A percentile compares a stretch with the other conserved stretches of the same genome.
Conservation (phyloP, 129 eudicot species). For the Flaveria trinervia region DNA sequence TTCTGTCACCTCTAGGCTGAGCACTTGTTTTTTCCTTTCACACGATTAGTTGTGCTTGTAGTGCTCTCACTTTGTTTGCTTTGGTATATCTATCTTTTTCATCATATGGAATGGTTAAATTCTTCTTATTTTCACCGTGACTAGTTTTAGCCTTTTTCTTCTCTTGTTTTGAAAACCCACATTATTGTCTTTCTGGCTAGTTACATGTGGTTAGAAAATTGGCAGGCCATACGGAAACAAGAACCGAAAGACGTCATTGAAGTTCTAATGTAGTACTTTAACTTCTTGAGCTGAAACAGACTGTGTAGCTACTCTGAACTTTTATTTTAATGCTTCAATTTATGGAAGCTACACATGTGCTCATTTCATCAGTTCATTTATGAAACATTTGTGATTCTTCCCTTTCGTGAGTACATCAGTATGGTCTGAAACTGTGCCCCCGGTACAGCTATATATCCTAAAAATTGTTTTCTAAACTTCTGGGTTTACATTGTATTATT, state of each 20-base stretch:
- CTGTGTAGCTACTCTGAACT: neutral
- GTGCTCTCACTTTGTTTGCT: neutral
- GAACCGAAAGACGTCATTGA: neutral
- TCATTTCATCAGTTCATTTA: neutral
- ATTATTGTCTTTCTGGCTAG: neutral
- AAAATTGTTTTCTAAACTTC: neutral
- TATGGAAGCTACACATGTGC: neutral
- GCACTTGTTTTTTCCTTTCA: neutral
- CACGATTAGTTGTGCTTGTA: neutral
- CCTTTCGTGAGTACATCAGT: neutral
- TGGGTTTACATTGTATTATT: neutral
- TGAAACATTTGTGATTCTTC: neutral
- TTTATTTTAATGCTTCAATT: neutral
- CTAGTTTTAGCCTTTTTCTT: neutral
- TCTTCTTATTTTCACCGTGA: neutral
- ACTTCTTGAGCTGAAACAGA: neutral
- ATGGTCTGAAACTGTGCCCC: no score
- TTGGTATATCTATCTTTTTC: neutral
- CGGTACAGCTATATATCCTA: neutral
- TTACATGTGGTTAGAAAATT: neutral
- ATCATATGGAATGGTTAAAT: neutral
- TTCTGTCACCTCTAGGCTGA: neutral
- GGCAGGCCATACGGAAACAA: slow-evolving; percentile 13
- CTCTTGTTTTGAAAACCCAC: neutral
- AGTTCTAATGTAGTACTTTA: neutral